Conservation (phyloP, 2,329 filamentous ascomycete genomes). For the Fusarium sp. region DNA sequence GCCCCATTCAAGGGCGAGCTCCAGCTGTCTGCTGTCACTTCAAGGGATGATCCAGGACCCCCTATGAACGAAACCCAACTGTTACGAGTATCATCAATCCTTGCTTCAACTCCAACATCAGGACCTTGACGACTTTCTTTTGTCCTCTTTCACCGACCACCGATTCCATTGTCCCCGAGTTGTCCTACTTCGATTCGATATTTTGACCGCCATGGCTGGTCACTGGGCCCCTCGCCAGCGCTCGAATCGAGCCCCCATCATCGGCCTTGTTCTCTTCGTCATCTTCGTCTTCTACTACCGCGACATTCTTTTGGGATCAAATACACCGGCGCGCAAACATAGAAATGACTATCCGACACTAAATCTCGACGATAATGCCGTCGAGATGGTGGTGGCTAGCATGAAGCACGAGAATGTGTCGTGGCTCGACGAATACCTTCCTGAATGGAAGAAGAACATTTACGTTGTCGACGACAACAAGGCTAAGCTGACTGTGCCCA, state of each 20-base stretch:
- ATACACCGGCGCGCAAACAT: conserved; percentile 20
- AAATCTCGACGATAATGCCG: conserved; percentile 43
- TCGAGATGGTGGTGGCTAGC: conserved; percentile 50
- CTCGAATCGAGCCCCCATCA: conserved; percentile 43
- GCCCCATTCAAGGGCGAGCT: conserved; percentile 22
- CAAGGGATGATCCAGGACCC: conserved; percentile 36
- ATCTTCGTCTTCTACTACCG: conserved; percentile 44
- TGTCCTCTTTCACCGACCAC: not conserved
- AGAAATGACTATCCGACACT: conserved; percentile 27
- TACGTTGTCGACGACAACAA: conserved; percentile 64
- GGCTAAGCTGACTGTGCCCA: conserved; percentile 60
- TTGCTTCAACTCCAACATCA: conserved; percentile 27
- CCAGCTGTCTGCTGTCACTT: conserved; percentile 31
- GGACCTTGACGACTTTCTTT: conserved; percentile 14
- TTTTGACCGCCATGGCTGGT: conserved; percentile 38
- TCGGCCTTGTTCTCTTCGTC: conserved; percentile 43
- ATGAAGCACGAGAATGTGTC: conserved; percentile 50
- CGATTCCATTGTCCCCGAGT: not conserved
- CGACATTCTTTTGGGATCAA: conserved; percentile 37
- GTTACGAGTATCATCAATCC: conserved; percentile 29
- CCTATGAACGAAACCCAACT: conserved; percentile 25
- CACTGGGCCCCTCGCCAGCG: conserved; percentile 45
- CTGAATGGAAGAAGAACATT: conserved; percentile 62
- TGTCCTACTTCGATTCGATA: not conserved
- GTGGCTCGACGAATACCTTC: conserved; percentile 57